Percentiles rank a stretch among this genome's conserved stretches.
These are phyloP conservation scores for Lachnum nothofagi DNA, from an alignment of 2,329 filamentous ascomycete genomes.

Conservation along the genomic window DNA sequence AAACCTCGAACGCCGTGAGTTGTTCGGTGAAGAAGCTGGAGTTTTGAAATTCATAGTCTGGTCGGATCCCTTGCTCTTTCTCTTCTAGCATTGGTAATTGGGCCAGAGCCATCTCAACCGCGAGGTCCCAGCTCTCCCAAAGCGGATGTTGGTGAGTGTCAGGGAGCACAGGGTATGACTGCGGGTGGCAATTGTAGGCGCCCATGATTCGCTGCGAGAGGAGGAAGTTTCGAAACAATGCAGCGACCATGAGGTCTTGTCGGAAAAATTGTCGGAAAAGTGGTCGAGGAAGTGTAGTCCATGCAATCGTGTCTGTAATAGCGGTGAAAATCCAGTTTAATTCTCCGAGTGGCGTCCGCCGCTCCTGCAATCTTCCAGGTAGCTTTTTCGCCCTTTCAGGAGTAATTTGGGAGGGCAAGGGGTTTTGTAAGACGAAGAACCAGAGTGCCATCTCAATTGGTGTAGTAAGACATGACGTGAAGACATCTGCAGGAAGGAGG, in stretches of 20 bases:
- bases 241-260: conserved; percentile 98
- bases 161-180: conserved; percentile 85
- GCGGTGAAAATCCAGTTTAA: conserved; percentile 99
- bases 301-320: conserved; percentile 97
- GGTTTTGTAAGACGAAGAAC: conserved; percentile 91
- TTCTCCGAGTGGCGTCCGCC: conserved; percentile 88
- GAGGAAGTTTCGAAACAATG: conserved; percentile 91
- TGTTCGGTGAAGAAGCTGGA: conserved; percentile 97
- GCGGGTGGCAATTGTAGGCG: conserved; percentile 90
- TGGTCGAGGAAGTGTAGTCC: conserved; percentile 86
- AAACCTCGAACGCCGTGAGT: conserved; percentile 93
- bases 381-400: conserved; percentile 83
- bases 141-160: conserved; percentile 91
- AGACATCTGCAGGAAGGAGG: conserved; percentile 85
- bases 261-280: conserved; percentile 95
- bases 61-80: conserved; percentile 59
- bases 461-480: conserved; percentile 91
- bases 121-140: conserved; percentile 97
- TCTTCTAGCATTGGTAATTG: conserved; percentile 82
- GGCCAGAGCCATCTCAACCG: conserved; percentile 87
- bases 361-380: conserved; percentile 84
- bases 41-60: conserved; percentile 85
- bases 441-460: conserved; percentile 96
- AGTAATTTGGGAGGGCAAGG: conserved; percentile 57
- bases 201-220: conserved; percentile 93